A percentile compares a stretch with the other conserved stretches of the same genome.
phyloP scores from a whole-genome alignment of 305 asterid genomes.

The Rubia balearica region DNA sequence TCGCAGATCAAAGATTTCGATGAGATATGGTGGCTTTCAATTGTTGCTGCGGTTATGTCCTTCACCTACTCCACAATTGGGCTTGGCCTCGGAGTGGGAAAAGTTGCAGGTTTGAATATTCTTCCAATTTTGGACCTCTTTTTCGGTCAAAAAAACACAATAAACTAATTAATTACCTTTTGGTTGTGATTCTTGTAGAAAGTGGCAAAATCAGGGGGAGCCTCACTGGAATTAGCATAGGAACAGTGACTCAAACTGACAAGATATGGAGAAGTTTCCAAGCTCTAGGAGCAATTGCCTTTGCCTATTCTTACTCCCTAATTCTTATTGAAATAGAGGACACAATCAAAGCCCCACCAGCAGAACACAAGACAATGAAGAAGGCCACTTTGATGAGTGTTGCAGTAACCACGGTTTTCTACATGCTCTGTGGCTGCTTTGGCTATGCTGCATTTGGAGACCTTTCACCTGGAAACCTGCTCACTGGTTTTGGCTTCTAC shows the following conservation, averaged over 20 bases:
- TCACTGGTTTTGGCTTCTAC: constrained; percentile 78
- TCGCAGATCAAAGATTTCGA: constrained; percentile 89
- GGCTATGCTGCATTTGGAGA: constrained; percentile 93
- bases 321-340: constrained; percentile 89
- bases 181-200: constrained; percentile 26
- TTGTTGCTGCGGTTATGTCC: constrained; percentile 93
- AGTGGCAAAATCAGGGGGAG: constrained; percentile 56
- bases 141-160: not conserved
- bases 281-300: constrained; percentile 88
- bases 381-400: constrained; percentile 65
- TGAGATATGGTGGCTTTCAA: constrained; percentile 89
- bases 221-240: constrained; percentile 68
- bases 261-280: constrained; percentile 83
- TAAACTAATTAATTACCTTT: not conserved
- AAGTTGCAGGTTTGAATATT: constrained; percentile 63
- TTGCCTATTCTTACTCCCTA: constrained; percentile 88
- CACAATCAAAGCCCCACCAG: constrained; percentile 73
- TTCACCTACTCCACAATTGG: constrained; percentile 82
- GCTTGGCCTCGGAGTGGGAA: constrained; percentile 71
- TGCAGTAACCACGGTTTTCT: constrained; percentile 64
- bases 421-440: constrained; percentile 81
- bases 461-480: constrained; percentile 64
- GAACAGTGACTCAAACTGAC: constrained; percentile 45
- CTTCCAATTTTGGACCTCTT: not conserved
- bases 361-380: constrained; percentile 79